A percentile compares a stretch with the other conserved stretches of the same genome.
Conservation (phyloP, 306 rosid species). For the Dicorynia guianensis region DNA sequence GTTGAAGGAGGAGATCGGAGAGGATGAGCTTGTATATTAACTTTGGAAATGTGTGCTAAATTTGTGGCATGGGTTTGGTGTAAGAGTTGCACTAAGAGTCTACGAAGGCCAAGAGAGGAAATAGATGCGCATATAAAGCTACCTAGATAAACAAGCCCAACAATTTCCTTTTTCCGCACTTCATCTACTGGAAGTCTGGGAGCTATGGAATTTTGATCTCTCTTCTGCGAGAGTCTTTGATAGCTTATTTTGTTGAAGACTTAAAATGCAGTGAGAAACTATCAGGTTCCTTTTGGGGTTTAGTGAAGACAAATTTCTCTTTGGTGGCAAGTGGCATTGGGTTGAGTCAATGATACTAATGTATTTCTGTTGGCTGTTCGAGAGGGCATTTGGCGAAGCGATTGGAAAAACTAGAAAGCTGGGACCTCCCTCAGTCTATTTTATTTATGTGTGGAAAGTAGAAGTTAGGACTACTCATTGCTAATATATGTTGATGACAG, state of each 20-base stretch:
- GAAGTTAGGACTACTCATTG: neutral
- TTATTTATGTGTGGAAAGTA: constrained; percentile 28
- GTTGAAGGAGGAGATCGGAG: neutral
- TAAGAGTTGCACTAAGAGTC: constrained; percentile 27
- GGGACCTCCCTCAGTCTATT: constrained; percentile 14
- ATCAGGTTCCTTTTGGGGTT: constrained; percentile 31
- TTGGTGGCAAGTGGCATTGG: constrained; percentile 8
- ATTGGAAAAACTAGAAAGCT: neutral
- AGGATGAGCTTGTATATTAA: neutral
- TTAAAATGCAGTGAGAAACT: constrained; percentile 33
- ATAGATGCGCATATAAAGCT: neutral
- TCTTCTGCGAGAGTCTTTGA: constrained; percentile 2
- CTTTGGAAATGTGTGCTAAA: constrained; percentile 27
- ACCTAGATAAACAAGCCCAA: neutral
- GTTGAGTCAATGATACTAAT: neutral
- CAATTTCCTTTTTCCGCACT: neutral
- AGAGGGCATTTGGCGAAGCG: neutral
- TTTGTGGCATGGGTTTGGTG: constrained; percentile 38
- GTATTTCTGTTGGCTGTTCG: neutral
- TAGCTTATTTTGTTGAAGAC: constrained; percentile 6
- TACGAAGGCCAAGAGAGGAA: neutral
- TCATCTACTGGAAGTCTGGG: constrained; percentile 1
- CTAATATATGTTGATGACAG: constrained; percentile 33
- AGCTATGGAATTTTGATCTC: neutral
- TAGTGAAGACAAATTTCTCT: constrained; percentile 7